A percentile compares a stretch with the other conserved stretches of the same genome.
These are phyloP conservation scores for Schoenoplectus tabernaemontani DNA, from an alignment of 202 grass and related monocot genomes.

Conservation along the genomic window DNA sequence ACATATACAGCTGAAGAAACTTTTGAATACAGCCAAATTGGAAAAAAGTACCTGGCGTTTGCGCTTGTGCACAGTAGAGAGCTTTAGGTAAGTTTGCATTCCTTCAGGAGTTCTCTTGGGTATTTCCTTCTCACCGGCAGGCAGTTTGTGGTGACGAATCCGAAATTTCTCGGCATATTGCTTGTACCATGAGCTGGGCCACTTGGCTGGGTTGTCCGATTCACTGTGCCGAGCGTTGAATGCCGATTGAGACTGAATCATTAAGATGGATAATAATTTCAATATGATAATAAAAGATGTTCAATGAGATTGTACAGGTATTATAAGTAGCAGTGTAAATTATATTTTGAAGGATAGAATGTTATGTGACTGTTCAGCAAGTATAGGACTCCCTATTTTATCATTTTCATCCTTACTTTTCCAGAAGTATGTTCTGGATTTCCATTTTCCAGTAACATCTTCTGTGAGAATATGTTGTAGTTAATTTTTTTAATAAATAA, in stretches of 20 bases:
- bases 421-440: too few species aligned
- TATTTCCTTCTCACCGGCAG: slow-evolving; percentile 54
- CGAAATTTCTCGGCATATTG: slow-evolving; percentile 66
- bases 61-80: slow-evolving; percentile 68
- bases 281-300: background rate
- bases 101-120: slow-evolving; percentile 83
- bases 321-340: background rate
- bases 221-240: slow-evolving; percentile 11
- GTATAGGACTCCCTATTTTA: background rate
- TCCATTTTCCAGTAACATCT: too few species aligned
- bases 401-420: background rate
- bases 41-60: slow-evolving; percentile 44
- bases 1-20: background rate
- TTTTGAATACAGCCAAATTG: background rate
- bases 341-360: background rate
- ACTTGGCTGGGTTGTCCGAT: slow-evolving; percentile 2
- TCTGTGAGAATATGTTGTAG: too few species aligned
- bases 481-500: too few species aligned
- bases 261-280: background rate
- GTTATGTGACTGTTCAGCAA: background rate
- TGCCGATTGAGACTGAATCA: slow-evolving; percentile 13
- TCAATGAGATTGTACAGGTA: background rate
- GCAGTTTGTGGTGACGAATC: slow-evolving; percentile 51
- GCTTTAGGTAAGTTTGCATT: slow-evolving; percentile 77
- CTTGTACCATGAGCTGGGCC: slow-evolving; percentile 69